Conservation (phyloP, 768 basidiomycete genomes). For the Mycena filopes region DNA sequence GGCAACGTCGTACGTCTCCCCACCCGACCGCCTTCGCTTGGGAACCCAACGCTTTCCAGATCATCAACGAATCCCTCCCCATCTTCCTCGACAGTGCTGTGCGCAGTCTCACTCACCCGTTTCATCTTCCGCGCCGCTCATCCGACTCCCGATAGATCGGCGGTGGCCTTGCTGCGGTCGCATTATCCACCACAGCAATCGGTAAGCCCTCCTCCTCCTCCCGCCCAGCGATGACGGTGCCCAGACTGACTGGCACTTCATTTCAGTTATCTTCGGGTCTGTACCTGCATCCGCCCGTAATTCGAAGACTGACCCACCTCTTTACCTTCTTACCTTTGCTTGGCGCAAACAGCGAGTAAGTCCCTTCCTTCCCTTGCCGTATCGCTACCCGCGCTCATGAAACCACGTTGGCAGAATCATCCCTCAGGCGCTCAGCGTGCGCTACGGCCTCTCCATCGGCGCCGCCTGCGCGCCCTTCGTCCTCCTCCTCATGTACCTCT, state of each 20-base stretch:
- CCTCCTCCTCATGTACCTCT: slow-evolving; percentile 74
- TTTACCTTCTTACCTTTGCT: slow-evolving; percentile 38
- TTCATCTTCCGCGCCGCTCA: neutral
- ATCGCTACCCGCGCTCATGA: slow-evolving; percentile 38
- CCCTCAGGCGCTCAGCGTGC: slow-evolving; percentile 79
- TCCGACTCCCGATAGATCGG: slow-evolving; percentile 49
- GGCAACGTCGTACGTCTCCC: slow-evolving; percentile 80
- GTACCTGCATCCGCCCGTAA: slow-evolving; percentile 33
- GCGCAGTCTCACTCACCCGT: slow-evolving; percentile 36
- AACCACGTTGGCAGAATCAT: slow-evolving; percentile 53
- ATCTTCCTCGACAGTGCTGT: slow-evolving; percentile 85
- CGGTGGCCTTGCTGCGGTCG: slow-evolving; percentile 80
- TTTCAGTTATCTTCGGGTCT: slow-evolving; percentile 84
- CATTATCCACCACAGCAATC: slow-evolving; percentile 81
- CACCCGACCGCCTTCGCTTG: too few relatives aligned
- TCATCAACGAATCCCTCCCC: slow-evolving; percentile 85
- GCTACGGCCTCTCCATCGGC: slow-evolving; percentile 85
- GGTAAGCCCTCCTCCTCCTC: slow-evolving; percentile 48
- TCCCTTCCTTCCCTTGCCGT: slow-evolving; percentile 49
- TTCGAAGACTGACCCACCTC: neutral
- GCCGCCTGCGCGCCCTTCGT: slow-evolving; percentile 83
- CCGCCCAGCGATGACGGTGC: neutral
- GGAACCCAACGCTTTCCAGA: slow-evolving; percentile 48
- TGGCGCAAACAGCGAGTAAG: slow-evolving; percentile 63
- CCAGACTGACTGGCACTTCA: slow-evolving; percentile 7